A percentile compares a stretch with the other conserved stretches of the same genome.
Evolutionary conservation across 2,329 filamentous ascomycete genomes (phyloP).

Genomic region (Colletotrichum tofieldiae): DNA sequence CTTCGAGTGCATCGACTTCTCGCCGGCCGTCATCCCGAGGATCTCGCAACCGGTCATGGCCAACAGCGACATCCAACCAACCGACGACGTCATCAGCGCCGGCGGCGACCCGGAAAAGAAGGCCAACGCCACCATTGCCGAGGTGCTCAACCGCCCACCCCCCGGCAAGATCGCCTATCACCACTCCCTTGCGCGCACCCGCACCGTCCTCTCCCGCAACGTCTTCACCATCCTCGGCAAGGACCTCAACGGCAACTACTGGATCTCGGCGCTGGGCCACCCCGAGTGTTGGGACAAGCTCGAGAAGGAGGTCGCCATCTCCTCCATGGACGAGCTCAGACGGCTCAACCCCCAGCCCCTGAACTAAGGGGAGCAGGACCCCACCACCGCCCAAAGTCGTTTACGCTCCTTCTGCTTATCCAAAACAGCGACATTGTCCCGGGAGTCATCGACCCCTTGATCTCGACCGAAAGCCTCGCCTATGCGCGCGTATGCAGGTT

Average conservation of each 20-base stretch:
- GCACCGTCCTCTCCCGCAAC: slow-evolving; percentile 36
- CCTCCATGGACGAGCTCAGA: slow-evolving; percentile 9
- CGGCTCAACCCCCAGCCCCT: not conserved
- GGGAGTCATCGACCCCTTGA: not conserved
- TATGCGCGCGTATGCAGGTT: not conserved
- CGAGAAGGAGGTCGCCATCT: slow-evolving; percentile 44
- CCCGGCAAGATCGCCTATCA: slow-evolving; percentile 39
- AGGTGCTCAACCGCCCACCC: slow-evolving; percentile 17
- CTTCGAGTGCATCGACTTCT: slow-evolving; percentile 55
- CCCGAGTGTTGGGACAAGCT: slow-evolving; percentile 49
- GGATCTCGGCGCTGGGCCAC: slow-evolving; percentile 46
- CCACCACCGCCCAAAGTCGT: not conserved
- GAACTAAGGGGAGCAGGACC: not conserved
- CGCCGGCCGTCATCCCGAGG: slow-evolving; percentile 47
- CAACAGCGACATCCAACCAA: not conserved
- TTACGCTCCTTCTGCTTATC: not conserved
- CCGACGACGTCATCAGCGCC: not conserved
- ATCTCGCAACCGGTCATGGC: not conserved
- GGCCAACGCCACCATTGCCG: not conserved
- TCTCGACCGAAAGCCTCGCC: too few species aligned
- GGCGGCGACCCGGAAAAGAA: slow-evolving; percentile 31
- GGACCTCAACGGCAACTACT: slow-evolving; percentile 49
- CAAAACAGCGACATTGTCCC: not conserved
- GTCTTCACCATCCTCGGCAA: slow-evolving; percentile 47
- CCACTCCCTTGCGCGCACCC: slow-evolving; percentile 38